Evolutionary conservation across 2,329 filamentous ascomycete genomes (phyloP), one percentile per base, ranked within the genome.

Genomic region (Nothopassalora personata): DNA sequence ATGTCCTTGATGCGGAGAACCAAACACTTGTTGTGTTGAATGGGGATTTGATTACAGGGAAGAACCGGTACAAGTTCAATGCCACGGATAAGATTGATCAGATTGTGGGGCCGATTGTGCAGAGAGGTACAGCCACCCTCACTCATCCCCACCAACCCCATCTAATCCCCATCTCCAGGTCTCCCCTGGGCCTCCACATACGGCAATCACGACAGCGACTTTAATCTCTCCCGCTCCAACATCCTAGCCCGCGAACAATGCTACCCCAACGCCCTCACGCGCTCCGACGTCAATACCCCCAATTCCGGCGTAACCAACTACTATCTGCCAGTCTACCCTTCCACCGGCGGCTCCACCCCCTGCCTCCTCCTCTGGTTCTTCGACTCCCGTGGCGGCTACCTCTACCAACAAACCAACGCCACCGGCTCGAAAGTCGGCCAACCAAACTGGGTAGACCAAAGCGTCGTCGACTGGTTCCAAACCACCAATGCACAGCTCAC

Each of bases 1-100:
- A 75, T 0, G 75, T 90, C 5, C 78, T 90, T 1, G 77, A 83
- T 36, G 72, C 70, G 0, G 86, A 89, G 59, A 66, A 69, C 0
- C 80, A 83, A 0, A 77, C 84, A 43, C 76, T 90, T 0, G 86
- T 87, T 0, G 82, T 90, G 0, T 72, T 90, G 30, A 90, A 61
- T 56, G 87, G 88, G 13, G 88, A 90, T 65, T 76, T 90, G 3
- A 85, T 89, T 56, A 87, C 86, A 0, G 86, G 87, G 43, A 86
- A 90, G 59, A 84, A 85, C 58, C 80, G 80, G 0, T 82, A 76
- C 60, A 58, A 77, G 4, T 73, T 80, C 4, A 87, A 87, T 66
- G 76, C 78, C 27, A 85, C 82, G 0, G 65, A 72, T 6, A 86
- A 87, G 56, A 58, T 89, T 3, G 83, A 88, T 64, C 72, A 80